phyloP scores from a whole-genome alignment of 2,329 filamentous ascomycete genomes.

The Ambrosiella cleistominuta region DNA sequence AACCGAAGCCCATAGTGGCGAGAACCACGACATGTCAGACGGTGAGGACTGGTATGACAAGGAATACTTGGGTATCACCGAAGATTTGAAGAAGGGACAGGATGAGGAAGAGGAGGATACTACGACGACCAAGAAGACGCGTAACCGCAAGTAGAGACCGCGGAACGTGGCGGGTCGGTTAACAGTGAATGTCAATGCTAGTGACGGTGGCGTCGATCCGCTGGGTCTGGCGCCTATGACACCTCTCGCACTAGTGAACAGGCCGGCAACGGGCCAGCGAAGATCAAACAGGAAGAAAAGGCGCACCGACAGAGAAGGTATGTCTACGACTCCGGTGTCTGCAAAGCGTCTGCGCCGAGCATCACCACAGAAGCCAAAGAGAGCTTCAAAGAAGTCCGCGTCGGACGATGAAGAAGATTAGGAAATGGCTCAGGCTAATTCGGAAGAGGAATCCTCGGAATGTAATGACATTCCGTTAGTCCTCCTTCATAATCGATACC shows the following conservation, averaged over 20 bases:
- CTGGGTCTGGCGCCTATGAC: neutral
- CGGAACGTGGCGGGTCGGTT: constrained; percentile 3
- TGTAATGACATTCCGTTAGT: constrained; percentile 5
- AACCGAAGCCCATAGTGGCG: constrained; percentile 53
- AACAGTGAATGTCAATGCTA: neutral
- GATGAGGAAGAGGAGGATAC: constrained; percentile 67
- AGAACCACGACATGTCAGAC: constrained; percentile 61
- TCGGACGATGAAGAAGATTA: neutral
- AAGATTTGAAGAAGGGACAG: constrained; percentile 63
- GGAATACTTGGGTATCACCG: constrained; percentile 58
- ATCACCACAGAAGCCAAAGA: too few species aligned
- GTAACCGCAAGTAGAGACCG: constrained; percentile 30
- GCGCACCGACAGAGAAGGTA: neutral
- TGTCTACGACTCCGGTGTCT: neutral
- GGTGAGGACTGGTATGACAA: constrained; percentile 81
- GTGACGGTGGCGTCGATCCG: neutral
- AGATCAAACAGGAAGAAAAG: neutral
- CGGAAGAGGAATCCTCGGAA: neutral
- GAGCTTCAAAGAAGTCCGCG: too few species aligned
- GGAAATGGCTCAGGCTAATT: neutral
- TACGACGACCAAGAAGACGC: constrained; percentile 42
- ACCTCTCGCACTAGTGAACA: neutral
- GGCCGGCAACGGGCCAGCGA: neutral
- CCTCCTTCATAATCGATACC: constrained; percentile 2
- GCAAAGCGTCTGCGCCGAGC: too few species aligned